These are phyloP conservation scores for Sequoia sempervirens DNA, from an alignment of 75 land plant species.

Conservation along the genomic window DNA sequence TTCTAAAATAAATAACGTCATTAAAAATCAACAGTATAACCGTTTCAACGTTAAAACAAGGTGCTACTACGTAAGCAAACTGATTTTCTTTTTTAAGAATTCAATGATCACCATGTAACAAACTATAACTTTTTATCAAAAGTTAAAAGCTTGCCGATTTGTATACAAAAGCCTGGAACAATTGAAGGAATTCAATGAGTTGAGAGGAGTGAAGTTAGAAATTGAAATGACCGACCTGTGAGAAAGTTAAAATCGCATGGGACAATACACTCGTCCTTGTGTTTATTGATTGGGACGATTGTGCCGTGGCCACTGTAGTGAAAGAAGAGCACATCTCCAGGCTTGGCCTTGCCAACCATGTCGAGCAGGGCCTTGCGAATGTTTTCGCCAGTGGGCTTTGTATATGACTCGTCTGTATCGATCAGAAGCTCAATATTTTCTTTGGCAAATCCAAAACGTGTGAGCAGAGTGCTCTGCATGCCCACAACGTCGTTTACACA, in stretches of 20 bases:
- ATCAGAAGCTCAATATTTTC: conserved; percentile 46
- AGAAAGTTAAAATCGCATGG: conserved; percentile 83
- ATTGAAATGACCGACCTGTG: conserved; percentile 30
- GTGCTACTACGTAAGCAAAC: no score
- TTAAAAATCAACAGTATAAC: no score
- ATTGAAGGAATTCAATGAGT: neutral
- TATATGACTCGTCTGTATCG: conserved; percentile 37
- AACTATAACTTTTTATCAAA: no score
- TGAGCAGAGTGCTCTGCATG: conserved; percentile 41
- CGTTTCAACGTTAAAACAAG: no score
- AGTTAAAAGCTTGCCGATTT: no score
- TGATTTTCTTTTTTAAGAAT: no score
- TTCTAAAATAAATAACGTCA: no score
- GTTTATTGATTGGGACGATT: conserved; percentile 27
- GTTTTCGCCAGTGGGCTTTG: conserved; percentile 67
- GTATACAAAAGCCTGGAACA: no score
- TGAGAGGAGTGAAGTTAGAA: no score
- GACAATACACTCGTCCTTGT: conserved; percentile 71
- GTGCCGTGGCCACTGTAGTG: conserved; percentile 92
- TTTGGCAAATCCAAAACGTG: conserved; percentile 46
- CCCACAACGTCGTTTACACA: conserved; percentile 72
- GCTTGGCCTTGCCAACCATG: conserved; percentile 35
- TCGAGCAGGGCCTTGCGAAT: conserved; percentile 36
- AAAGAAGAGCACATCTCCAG: conserved; percentile 72
- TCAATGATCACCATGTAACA: no score